phyloP scores from a whole-genome alignment of 2,329 filamentous ascomycete genomes.

The Mariannaea sp. region DNA sequence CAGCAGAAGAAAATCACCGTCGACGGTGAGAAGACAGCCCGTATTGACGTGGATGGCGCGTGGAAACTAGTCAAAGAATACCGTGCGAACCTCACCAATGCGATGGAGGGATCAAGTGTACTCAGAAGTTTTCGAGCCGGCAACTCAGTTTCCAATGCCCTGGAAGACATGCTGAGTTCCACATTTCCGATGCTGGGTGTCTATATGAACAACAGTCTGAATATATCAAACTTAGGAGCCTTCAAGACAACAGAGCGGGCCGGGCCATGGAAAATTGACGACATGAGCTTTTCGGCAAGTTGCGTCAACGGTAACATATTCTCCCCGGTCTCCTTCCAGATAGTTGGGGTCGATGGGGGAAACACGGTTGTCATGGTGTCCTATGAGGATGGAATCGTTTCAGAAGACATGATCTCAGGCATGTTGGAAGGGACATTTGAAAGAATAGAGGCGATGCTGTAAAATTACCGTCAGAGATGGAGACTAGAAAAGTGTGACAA shows the following conservation, averaged over 20 bases:
- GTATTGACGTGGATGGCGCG: neutral
- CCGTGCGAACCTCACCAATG: neutral
- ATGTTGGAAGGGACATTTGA: conserved; percentile 10
- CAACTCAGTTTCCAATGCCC: conserved; percentile 9
- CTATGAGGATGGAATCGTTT: conserved; percentile 18
- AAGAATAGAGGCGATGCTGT: too few relatives aligned
- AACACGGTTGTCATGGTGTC: conserved; percentile 21
- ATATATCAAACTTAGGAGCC: conserved; percentile 17
- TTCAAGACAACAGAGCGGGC: neutral
- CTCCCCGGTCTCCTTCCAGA: conserved; percentile 4
- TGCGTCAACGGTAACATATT: conserved; percentile 18
- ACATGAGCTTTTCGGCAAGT: conserved; percentile 24
- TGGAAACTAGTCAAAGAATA: conserved; percentile 19
- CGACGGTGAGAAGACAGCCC: neutral
- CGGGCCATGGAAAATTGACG: conserved; percentile 22
- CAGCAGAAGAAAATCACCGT: neutral
- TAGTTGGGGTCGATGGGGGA: conserved; percentile 17
- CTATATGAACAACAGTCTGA: conserved; percentile 16
- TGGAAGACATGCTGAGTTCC: conserved; percentile 11
- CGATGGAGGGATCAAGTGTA: neutral
- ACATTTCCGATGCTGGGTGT: conserved; percentile 19
- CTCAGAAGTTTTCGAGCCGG: conserved; percentile 9
- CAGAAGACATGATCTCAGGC: conserved; percentile 7
- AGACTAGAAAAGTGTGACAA: too few relatives aligned
- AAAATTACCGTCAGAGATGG: too few relatives aligned